Evolutionary conservation across 2,329 filamentous ascomycete species (phyloP).

Genomic region (Rutstroemia sp.): DNA sequence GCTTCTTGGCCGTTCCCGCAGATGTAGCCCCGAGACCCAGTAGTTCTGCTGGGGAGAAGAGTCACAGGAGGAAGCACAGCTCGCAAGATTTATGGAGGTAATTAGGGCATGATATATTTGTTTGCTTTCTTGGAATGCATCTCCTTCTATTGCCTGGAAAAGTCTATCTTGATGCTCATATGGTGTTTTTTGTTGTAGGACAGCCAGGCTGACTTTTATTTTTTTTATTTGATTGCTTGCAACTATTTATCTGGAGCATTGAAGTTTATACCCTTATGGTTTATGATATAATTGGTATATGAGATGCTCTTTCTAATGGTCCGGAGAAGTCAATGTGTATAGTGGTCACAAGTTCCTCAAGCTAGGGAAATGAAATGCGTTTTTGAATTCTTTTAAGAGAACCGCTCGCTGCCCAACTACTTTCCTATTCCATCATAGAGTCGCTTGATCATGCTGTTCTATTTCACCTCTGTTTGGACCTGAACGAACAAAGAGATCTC

Average conservation of each 20-base stretch:
- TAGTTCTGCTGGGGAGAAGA: slow-evolving; percentile 20
- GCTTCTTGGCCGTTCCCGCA: slow-evolving; percentile 55
- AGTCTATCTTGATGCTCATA: neutral
- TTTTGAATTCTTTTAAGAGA: no score
- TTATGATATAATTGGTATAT: neutral
- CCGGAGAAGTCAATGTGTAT: neutral
- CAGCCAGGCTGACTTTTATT: neutral
- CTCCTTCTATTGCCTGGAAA: neutral
- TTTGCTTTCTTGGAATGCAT: neutral
- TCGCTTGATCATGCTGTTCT: no score
- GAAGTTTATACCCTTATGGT: neutral
- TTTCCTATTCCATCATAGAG: no score
- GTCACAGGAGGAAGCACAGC: neutral
- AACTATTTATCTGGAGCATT: neutral
- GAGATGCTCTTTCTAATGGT: neutral
- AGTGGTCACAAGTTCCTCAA: no score
- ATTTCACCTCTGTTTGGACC: no score
- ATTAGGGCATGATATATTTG: neutral
- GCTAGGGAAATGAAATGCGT: no score
- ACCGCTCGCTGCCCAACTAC: no score
- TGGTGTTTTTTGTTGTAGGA: no score
- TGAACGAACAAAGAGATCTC: no score
- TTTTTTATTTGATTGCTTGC: neutral
- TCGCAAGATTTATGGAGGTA: slow-evolving; percentile 8
- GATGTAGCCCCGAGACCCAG: slow-evolving; percentile 33